Conservation (phyloP, 768 basidiomycete species). For the Boletus vinaceobasis region DNA sequence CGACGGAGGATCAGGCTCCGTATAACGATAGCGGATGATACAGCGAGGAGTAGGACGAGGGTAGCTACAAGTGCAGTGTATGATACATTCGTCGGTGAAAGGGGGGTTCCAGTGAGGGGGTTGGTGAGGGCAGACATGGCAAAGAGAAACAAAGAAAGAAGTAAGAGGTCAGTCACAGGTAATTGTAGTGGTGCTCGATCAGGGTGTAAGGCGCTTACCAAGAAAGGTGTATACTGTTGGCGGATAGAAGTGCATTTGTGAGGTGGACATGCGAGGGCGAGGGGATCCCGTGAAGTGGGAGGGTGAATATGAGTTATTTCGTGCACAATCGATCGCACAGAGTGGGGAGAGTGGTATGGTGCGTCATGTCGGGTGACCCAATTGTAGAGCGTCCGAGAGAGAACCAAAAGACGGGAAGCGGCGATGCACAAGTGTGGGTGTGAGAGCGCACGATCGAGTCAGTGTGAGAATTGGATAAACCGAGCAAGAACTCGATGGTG, state of each 20-base stretch:
- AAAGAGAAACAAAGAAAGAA: not conserved
- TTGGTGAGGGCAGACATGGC: constrained; percentile 17
- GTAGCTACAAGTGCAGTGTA: constrained; percentile 55
- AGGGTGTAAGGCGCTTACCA: constrained; percentile 17
- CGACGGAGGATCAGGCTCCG: constrained; percentile 64
- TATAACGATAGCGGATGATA: constrained; percentile 64
- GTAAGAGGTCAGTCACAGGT: not conserved
- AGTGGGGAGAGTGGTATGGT: not conserved
- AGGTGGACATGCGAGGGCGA: not conserved
- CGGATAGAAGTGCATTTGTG: not conserved
- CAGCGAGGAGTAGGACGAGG: constrained; percentile 60
- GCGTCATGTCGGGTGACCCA: not conserved
- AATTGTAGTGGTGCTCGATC: not conserved
- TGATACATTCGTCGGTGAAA: constrained; percentile 13
- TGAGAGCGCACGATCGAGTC: constrained; percentile 8
- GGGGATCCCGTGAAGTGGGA: not conserved
- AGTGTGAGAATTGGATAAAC: constrained; percentile 18
- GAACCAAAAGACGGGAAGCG: not conserved
- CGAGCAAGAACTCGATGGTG: not conserved
- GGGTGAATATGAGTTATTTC: not conserved
- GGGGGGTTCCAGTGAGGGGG: not conserved
- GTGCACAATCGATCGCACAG: constrained; percentile 4
- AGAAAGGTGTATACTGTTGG: constrained; percentile 32
- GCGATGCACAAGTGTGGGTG: not conserved
- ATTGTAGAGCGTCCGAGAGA: not conserved